A percentile compares a stretch with the other conserved stretches of the same genome.
These are phyloP conservation scores for Davidsoniella australis DNA, from an alignment of 2,329 filamentous ascomycete species.

Conservation along the genomic window DNA sequence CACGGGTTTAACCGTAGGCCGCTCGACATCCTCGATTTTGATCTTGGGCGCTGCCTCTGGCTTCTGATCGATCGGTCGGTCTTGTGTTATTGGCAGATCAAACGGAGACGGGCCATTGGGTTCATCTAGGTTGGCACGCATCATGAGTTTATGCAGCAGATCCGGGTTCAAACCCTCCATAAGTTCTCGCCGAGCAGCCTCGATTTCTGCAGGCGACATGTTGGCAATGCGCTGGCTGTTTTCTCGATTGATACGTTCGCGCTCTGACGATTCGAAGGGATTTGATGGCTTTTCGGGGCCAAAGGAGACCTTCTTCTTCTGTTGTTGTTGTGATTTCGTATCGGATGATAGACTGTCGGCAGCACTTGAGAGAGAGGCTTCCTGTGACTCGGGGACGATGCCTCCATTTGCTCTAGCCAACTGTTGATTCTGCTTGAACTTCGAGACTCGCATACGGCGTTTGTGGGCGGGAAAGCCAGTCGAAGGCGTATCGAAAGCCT, in stretches of 20 bases:
- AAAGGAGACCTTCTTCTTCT: constrained; percentile 10
- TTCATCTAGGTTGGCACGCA: constrained; percentile 60
- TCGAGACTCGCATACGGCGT: constrained; percentile 53
- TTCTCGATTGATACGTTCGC: constrained; percentile 60
- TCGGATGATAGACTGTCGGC: not conserved
- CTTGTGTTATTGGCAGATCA: constrained; percentile 18
- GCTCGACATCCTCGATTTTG: constrained; percentile 20
- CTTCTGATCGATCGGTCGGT: constrained; percentile 9
- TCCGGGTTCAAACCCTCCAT: constrained; percentile 58
- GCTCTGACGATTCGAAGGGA: constrained; percentile 37
- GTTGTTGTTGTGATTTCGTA: not conserved
- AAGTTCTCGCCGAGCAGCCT: constrained; percentile 64
- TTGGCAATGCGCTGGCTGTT: constrained; percentile 55
- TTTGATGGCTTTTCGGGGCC: constrained; percentile 13
- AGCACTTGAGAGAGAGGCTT: not conserved
- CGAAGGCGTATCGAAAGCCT: constrained; percentile 30
- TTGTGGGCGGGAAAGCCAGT: constrained; percentile 83
- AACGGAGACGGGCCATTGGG: constrained; percentile 26
- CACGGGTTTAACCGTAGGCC: constrained; percentile 2
- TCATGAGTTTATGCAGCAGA: constrained; percentile 60
- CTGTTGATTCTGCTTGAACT: constrained; percentile 58
- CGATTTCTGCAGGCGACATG: constrained; percentile 74
- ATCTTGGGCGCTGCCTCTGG: constrained; percentile 18
- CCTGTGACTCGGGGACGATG: not conserved
- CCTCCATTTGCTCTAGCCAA: constrained; percentile 8